phyloP scores from a whole-genome alignment of 2,329 filamentous ascomycete genomes.

The Endothia cerciana region DNA sequence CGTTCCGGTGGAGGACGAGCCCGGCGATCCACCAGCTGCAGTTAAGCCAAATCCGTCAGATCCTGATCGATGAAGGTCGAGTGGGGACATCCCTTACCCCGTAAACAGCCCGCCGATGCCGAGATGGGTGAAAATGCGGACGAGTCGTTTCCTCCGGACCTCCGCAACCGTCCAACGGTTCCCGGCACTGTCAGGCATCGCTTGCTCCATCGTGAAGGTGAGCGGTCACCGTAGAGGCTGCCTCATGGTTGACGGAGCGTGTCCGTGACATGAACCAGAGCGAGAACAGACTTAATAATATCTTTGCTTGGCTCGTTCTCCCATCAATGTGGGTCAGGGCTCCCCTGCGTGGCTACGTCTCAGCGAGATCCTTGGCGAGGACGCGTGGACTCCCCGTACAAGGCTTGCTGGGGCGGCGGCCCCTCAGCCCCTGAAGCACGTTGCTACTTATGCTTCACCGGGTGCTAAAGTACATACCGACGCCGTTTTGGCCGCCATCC shows the following conservation, averaged over 20 bases:
- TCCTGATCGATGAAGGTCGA: background rate
- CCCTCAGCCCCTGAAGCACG: background rate
- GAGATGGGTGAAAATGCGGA: conserved; percentile 10
- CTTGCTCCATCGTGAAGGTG: conserved; percentile 7
- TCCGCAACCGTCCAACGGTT: conserved; percentile 3
- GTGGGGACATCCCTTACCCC: conserved; percentile 12
- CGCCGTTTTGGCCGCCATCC: background rate
- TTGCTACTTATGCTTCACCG: background rate
- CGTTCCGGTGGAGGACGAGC: conserved; percentile 70
- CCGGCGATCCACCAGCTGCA: conserved; percentile 77
- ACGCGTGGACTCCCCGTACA: background rate
- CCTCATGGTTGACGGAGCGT: background rate
- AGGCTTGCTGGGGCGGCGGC: background rate
- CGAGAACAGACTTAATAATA: conserved; percentile 1
- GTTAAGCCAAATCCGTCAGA: background rate
- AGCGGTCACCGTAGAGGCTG: background rate
- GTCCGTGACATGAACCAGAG: background rate
- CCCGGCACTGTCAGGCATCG: background rate
- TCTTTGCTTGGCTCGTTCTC: background rate
- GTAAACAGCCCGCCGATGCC: conserved; percentile 11
- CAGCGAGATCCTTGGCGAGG: conserved; percentile 1
- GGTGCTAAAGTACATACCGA: background rate
- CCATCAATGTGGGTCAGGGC: background rate
- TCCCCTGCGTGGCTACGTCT: conserved; percentile 1
- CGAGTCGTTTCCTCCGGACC: conserved; percentile 11